Evolutionary conservation across 1,284 basidiomycete species (phyloP).

Genomic region (Ustilago loliicola): DNA sequence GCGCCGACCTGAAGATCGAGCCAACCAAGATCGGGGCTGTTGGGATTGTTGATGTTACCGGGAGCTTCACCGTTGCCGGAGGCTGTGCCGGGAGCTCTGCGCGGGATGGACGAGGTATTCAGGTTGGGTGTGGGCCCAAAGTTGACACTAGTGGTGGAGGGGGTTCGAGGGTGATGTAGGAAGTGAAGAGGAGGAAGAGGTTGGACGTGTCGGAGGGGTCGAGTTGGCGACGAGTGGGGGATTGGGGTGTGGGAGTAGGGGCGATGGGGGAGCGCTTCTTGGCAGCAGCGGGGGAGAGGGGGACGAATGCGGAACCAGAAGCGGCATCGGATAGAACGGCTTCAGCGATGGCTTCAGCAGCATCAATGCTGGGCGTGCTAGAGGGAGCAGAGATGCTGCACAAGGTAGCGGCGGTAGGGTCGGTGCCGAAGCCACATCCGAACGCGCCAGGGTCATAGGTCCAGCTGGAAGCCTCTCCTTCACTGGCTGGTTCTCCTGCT

Average conservation of each 20-base stretch:
- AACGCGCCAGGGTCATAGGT: conserved; percentile 45
- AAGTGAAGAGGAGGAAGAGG: conserved; percentile 48
- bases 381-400: conserved; percentile 30
- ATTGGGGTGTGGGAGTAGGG: conserved; percentile 23
- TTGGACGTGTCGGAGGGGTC: conserved; percentile 10
- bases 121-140: conserved; percentile 47
- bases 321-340: neutral
- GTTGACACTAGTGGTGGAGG: conserved; percentile 36
- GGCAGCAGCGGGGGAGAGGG: conserved; percentile 11
- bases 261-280: conserved; percentile 4
- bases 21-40: conserved; percentile 56
- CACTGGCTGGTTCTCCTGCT: neutral
- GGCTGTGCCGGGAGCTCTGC: conserved; percentile 14
- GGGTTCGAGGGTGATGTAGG: conserved; percentile 32
- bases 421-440: conserved; percentile 29
- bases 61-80: conserved; percentile 52
- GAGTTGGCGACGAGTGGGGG: conserved; percentile 16
- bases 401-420: conserved; percentile 24
- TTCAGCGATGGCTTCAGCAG: neutral
- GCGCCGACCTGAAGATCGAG: conserved; percentile 52
- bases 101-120: conserved; percentile 26
- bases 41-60: conserved; percentile 52
- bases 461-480: conserved; percentile 25
- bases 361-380: conserved; percentile 4
- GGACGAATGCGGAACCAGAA: conserved; percentile 7